These are phyloP conservation scores for Neofusicoccum parvum DNA, from an alignment of 2,329 filamentous ascomycete genomes.

Conservation along the genomic window DNA sequence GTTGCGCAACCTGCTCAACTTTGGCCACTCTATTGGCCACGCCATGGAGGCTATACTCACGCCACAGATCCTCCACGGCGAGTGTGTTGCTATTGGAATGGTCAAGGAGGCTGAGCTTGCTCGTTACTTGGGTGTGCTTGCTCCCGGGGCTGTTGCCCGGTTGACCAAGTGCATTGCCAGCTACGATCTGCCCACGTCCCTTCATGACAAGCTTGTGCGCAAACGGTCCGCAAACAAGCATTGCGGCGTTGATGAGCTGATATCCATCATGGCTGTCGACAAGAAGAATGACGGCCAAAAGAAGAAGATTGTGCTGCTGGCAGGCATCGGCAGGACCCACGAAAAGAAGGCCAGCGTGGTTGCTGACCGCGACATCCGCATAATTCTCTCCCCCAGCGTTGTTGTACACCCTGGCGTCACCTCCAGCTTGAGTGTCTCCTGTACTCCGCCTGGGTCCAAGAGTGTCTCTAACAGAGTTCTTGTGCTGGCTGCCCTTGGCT, in stretches of 20 bases:
- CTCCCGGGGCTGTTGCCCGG: constrained; percentile 83
- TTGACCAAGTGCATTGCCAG: constrained; percentile 92
- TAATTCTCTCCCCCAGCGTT: constrained; percentile 79
- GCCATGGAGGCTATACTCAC: constrained; percentile 95
- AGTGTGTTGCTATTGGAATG: constrained; percentile 97
- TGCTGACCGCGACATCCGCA: constrained; percentile 78
- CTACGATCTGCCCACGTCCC: constrained; percentile 83
- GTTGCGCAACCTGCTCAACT: constrained; percentile 91
- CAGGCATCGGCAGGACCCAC: constrained; percentile 83
- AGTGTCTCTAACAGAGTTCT: constrained; percentile 96
- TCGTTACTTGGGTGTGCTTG: constrained; percentile 81
- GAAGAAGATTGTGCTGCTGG: constrained; percentile 94
- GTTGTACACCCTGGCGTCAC: constrained; percentile 74
- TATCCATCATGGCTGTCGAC: constrained; percentile 95
- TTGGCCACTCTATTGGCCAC: constrained; percentile 97
- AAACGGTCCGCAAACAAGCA: constrained; percentile 82
- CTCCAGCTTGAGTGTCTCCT: constrained; percentile 65
- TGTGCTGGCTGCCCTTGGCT: constrained; percentile 87
- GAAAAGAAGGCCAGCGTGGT: constrained; percentile 89
- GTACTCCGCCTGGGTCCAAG: constrained; percentile 92
- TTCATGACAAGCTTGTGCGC: constrained; percentile 80
- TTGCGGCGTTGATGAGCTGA: constrained; percentile 81
- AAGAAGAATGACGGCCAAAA: constrained; percentile 97
- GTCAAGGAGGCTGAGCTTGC: constrained; percentile 95
- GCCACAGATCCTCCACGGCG: constrained; percentile 91